phyloP scores from a whole-genome alignment of 139 green algal species.

The Gonium pectorale region DNA sequence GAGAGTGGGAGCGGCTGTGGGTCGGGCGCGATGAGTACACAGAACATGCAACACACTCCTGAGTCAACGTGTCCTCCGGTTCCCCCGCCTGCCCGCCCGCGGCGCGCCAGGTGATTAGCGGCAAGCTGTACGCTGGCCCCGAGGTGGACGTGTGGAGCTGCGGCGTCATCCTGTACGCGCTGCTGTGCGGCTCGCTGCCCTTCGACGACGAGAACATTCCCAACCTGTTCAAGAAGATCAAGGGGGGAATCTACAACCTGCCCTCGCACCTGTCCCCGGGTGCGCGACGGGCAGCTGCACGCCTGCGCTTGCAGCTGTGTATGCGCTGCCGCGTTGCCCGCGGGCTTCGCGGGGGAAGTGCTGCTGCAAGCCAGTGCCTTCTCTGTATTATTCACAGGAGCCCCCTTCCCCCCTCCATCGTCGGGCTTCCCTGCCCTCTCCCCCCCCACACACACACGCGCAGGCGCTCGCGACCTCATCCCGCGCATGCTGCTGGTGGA shows the following conservation, averaged over 20 bases:
- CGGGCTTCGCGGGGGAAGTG: too few relatives aligned
- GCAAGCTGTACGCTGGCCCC: constrained; percentile 96
- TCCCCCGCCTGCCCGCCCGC: background rate
- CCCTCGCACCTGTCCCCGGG: constrained; percentile 91
- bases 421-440: background rate
- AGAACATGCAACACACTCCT: too few relatives aligned
- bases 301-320: too few relatives aligned
- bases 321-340: too few relatives aligned
- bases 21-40: too few relatives aligned
- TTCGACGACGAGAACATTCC: constrained; percentile 99
- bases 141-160: constrained; percentile 99
- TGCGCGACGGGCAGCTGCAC: constrained; percentile 11
- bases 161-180: constrained; percentile 98
- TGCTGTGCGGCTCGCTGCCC: constrained; percentile 97
- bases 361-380: too few relatives aligned
- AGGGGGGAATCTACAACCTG: constrained; percentile 96
- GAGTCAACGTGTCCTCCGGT: background rate
- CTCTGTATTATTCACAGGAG: too few relatives aligned
- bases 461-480: constrained; percentile 96
- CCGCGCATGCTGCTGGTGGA: constrained; percentile 98
- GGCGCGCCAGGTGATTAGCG: constrained; percentile 90
- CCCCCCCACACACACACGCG: background rate
- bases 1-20: too few relatives aligned
- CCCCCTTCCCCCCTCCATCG: too few relatives aligned
- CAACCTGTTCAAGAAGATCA: constrained; percentile 99